Evolutionary conservation across 345 rosid genomes (phyloP), one percentile per base, ranked within the genome.

Genomic region (Eutrema japonicum): DNA sequence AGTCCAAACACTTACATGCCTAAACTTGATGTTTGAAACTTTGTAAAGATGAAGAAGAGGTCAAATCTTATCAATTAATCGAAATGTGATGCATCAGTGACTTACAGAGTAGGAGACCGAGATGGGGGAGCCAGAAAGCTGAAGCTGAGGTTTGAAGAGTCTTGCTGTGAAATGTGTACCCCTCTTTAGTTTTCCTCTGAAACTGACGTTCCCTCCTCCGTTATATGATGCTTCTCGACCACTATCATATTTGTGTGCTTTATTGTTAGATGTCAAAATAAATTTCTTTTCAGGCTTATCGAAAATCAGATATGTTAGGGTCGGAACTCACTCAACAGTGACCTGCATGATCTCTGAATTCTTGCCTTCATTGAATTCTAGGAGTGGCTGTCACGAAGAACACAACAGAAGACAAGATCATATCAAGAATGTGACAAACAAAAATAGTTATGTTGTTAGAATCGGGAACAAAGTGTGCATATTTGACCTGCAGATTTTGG

Each of bases 151-250:
- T 48, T 63, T 69, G 75, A 93, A 87, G 54, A 93, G 86, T 78
- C 82, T 88, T 64, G 85, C 57, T 4, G 77, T 76, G 83, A 86
- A 75, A 62, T 79, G 29, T 43, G 67, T 71, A 69, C 73, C 30
- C 52, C 76, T 81, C 53, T 75, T 78, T 36, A 87, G 93, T 71
- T 72, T 86, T 73, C 98, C 98, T 78, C 69, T 82, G 76, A 93
- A 93, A 16, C 86, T 78, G 57, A 90, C 40, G 64, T 84, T 88
- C 45, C 87, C 95, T 74, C 98, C 98, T 66, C 98, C 93, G 6
- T 48, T 84, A 48, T 79, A 90, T 22, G 96, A 93, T 68, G 84
- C 81, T 76, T 86, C 89, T 57, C 71, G 63, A 37, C 77, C 82
- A 73, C 98, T 90, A 57, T 14, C 53, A 76, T 9, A 37, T 66